Evolutionary conservation across 768 basidiomycete genomes (phyloP), one percentile per base, ranked within the genome.

Genomic region (Lactarius hatsudake): DNA sequence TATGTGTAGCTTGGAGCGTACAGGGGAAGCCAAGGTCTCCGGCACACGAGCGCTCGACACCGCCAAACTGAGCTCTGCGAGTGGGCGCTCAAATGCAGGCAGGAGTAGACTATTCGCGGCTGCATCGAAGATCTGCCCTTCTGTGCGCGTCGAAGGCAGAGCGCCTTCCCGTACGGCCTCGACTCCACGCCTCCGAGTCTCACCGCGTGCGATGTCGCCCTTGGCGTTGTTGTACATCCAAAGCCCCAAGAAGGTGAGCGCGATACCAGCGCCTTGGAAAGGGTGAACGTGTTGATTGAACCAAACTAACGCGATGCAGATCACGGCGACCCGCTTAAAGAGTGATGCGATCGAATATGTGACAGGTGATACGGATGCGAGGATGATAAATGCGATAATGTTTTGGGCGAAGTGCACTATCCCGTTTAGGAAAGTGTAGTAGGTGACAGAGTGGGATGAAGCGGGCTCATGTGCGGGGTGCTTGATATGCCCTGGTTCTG

Each of bases 301-400:
- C 96, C 96, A 99, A 60, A 95, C 81, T 74, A 99, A 92, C 23
- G 97, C 97, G 72, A 98, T 91, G 80, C 94, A 96, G 74, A 99
- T 99, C 73, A 99, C 97, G 56, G 89, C 94, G 63, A 99, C 95
- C 30, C 97, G 94, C 78, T 99, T 99, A 80, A 98, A 87, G 73
- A 99, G 87, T 4, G 94, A 97, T 3, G 97, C 97, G 76, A 99
- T 98, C 61, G 94, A 96, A 79, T 99, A 99, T 0, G 97, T 98
- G 71, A 99, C 97, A 23, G 97, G 96, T 13, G 96, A 98, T 3
- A 94, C 96, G 34, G 92, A 93, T 2, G 96, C 88, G 58, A 99
- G 87, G 74, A 99, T 93, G 75, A 96, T 84, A 80, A 99, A 99
- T 36, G 97, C 97, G 73, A 98, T 92, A 74, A 98, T 90, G 81